phyloP scores from a whole-genome alignment of 306 rosid species.

The Prunus kanzakura region DNA sequence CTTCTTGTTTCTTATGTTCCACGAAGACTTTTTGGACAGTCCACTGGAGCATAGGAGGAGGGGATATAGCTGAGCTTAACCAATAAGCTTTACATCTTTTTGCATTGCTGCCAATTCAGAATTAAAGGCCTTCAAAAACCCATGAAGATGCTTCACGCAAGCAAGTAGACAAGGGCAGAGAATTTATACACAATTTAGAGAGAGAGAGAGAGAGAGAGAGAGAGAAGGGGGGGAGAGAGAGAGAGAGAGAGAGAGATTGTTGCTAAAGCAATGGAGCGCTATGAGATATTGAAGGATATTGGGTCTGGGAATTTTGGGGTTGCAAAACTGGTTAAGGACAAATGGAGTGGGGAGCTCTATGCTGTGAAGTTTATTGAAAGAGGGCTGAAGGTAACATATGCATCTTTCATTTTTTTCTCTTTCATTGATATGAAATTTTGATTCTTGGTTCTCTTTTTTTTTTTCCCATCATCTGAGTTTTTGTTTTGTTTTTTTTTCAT shows the following conservation, averaged over 20 bases:
- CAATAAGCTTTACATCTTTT: constrained; percentile 28
- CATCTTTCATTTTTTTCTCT: neutral
- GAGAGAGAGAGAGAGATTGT: neutral
- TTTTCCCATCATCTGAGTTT: constrained; percentile 5
- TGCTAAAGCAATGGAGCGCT: constrained; percentile 58
- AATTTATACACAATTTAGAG: neutral
- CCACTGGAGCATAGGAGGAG: constrained; percentile 6
- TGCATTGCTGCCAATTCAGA: constrained; percentile 18
- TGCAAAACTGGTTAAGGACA: constrained; percentile 80
- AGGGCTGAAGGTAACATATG: constrained; percentile 67
- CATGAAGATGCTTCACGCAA: constrained; percentile 36
- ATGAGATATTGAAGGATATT: constrained; percentile 74
- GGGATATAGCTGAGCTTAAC: neutral
- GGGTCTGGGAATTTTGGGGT: constrained; percentile 98
- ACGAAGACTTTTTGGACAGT: constrained; percentile 8
- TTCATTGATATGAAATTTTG: neutral
- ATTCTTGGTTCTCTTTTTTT: neutral
- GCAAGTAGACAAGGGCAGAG: constrained; percentile 16
- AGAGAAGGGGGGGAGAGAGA: neutral
- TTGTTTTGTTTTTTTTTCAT: neutral
- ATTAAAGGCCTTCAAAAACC: constrained; percentile 22
- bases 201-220: neutral
- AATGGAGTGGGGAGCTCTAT: constrained; percentile 65
- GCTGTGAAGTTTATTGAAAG: constrained; percentile 92
- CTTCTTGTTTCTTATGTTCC: constrained; percentile 3